These are phyloP conservation scores for Porodaedalea pini DNA, from an alignment of 1,284 basidiomycete species.

Conservation along the genomic window DNA sequence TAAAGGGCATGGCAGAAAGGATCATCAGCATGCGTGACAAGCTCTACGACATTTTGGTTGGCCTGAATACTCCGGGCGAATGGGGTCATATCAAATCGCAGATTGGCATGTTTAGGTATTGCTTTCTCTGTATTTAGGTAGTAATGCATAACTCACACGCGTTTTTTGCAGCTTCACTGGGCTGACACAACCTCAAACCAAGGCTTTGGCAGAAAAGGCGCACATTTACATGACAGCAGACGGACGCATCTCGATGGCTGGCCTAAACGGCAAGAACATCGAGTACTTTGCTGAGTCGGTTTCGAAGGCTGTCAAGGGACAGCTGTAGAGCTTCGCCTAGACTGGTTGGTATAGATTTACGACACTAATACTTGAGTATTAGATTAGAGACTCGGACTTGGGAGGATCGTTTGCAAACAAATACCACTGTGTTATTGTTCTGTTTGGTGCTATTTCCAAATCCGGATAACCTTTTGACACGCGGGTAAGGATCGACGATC, in stretches of 20 bases:
- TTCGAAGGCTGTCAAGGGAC: conserved; percentile 78
- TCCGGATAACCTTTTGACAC: too few species aligned
- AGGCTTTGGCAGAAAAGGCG: conserved; percentile 84
- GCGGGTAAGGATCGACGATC: conserved; percentile 1
- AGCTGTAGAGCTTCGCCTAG: conserved; percentile 44
- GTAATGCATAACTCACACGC: background rate
- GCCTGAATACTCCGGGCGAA: conserved; percentile 86
- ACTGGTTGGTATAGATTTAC: conserved; percentile 4
- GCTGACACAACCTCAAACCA: conserved; percentile 79
- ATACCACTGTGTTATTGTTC: too few species aligned
- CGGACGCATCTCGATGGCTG: conserved; percentile 95
- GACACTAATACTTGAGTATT: background rate
- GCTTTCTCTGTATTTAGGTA: conserved; percentile 20
- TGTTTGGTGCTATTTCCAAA: too few species aligned
- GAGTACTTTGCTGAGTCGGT: conserved; percentile 89
- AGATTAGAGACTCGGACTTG: background rate
- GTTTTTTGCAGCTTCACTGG: conserved; percentile 73
- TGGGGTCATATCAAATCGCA: conserved; percentile 98
- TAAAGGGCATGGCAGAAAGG: conserved; percentile 93
- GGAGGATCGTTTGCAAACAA: background rate
- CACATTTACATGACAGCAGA: conserved; percentile 92
- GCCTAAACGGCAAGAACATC: conserved; percentile 86
- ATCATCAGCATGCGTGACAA: conserved; percentile 95
- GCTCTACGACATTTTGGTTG: conserved; percentile 78
- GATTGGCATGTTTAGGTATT: conserved; percentile 90